Evolutionary conservation across 352 stramenopile species (phyloP).

Genomic region (Elongisporangium undulatum): DNA sequence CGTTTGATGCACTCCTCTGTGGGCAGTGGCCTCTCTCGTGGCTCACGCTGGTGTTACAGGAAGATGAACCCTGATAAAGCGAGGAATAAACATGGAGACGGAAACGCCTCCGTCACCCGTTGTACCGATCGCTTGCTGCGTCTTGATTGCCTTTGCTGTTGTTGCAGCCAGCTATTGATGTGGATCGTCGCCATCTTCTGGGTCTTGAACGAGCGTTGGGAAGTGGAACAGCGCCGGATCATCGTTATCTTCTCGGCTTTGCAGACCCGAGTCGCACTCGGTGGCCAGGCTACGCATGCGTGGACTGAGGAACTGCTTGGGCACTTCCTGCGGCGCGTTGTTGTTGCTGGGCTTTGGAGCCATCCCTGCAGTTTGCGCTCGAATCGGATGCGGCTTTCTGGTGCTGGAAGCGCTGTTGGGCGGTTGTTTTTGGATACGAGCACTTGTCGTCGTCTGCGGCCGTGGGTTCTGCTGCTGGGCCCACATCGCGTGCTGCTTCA

Average conservation of each 20-base stretch:
- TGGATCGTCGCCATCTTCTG: background rate
- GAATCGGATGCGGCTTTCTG: constrained; percentile 6
- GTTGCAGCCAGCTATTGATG: background rate
- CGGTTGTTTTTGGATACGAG: background rate
- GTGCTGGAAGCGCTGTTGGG: constrained; percentile 2
- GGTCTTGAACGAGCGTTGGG: background rate
- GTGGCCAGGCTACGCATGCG: background rate
- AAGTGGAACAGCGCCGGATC: constrained; percentile 16
- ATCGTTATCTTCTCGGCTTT: background rate
- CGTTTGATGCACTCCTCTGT: background rate
- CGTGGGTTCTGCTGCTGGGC: constrained; percentile 11
- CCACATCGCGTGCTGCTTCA: constrained; percentile 40
- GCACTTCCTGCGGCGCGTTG: background rate
- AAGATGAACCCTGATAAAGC: background rate
- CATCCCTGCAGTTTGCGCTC: constrained; percentile 25
- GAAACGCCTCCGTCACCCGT: background rate
- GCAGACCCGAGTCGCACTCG: background rate
- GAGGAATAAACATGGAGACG: background rate
- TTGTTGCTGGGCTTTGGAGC: constrained; percentile 4
- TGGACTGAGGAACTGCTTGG: background rate
- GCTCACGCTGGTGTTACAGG: background rate
- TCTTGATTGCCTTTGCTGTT: background rate
- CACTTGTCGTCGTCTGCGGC: constrained; percentile 16
- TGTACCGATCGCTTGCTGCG: background rate
- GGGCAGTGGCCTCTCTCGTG: background rate